These are phyloP conservation scores for Obelidium mucronatum DNA, from an alignment of 192 early-diverging fungal genomes.

Conservation along the genomic window DNA sequence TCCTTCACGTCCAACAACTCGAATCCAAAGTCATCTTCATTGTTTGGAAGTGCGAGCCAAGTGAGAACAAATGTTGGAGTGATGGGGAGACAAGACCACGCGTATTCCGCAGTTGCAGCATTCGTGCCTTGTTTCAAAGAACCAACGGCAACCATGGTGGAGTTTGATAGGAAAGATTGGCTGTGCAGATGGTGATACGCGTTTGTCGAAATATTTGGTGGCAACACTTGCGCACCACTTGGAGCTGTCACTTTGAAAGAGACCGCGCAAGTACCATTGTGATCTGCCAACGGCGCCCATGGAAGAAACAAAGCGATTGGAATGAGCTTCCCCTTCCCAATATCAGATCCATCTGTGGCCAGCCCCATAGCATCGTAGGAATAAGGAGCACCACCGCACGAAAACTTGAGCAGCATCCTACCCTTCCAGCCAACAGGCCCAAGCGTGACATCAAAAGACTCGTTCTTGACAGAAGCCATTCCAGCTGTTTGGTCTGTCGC, in stretches of 20 bases:
- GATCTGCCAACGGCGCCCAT: constrained; percentile 5
- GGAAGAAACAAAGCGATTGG: constrained; percentile 19
- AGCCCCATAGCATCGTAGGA: constrained; percentile 18
- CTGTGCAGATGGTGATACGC: constrained; percentile 3
- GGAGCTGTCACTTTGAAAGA: neutral
- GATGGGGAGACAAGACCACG: constrained; percentile 8
- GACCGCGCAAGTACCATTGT: neutral
- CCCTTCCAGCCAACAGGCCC: constrained; percentile 15
- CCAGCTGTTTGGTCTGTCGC: constrained; percentile 14
- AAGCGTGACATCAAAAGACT: constrained; percentile 22
- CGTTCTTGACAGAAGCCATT: constrained; percentile 14
- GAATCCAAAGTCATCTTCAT: constrained; percentile 20
- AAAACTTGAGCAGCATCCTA: constrained; percentile 5
- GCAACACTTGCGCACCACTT: neutral
- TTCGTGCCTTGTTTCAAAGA: neutral
- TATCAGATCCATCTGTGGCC: constrained; percentile 8
- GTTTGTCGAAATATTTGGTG: neutral
- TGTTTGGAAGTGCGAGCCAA: constrained; percentile 8
- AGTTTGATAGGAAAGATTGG: neutral
- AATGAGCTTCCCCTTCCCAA: constrained; percentile 11
- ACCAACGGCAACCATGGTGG: constrained; percentile 20
- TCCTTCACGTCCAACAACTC: neutral
- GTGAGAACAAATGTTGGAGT: constrained; percentile 3
- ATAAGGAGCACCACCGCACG: constrained; percentile 11
- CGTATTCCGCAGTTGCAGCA: neutral